Conservation (phyloP, 768 basidiomycete genomes). For the Amanita molliuscula region DNA sequence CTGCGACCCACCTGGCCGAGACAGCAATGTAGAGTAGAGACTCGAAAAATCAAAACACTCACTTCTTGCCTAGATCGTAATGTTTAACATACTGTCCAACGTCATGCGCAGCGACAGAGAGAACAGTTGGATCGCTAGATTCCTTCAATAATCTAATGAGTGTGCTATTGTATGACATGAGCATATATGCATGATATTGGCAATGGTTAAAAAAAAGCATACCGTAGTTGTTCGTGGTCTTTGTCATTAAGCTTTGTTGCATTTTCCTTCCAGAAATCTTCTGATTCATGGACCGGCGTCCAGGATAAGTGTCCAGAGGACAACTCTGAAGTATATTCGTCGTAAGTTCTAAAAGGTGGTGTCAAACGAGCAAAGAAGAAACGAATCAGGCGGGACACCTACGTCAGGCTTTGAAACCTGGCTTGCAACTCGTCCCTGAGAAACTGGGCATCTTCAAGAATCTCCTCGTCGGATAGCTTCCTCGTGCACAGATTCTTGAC, state of each 20-base stretch:
- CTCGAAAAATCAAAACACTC: constrained; percentile 14
- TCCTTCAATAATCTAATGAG: constrained; percentile 61
- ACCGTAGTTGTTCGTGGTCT: constrained; percentile 82
- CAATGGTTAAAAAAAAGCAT: constrained; percentile 9
- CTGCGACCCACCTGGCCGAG: constrained; percentile 55
- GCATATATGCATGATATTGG: neutral
- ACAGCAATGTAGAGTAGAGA: constrained; percentile 1
- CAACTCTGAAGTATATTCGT: constrained; percentile 90
- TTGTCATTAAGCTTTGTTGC: constrained; percentile 78
- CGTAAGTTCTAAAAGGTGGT: constrained; percentile 62
- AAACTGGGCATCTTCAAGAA: constrained; percentile 85
- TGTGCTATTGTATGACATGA: neutral
- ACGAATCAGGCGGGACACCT: constrained; percentile 15
- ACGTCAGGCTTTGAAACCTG: constrained; percentile 89
- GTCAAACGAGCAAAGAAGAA: neutral
- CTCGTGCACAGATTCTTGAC: constrained; percentile 72
- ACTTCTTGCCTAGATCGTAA: constrained; percentile 90
- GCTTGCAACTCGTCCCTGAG: constrained; percentile 77
- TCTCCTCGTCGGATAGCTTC: constrained; percentile 94
- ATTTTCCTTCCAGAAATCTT: constrained; percentile 98
- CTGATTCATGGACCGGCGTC: constrained; percentile 94
- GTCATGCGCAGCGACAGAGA: constrained; percentile 91
- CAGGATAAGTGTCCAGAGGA: constrained; percentile 86
- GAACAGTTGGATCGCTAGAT: constrained; percentile 63
- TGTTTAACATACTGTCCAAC: constrained; percentile 91